Evolutionary conservation across 164 flowering plant genomes (phyloP).

Genomic region (Litsea cubeba): DNA sequence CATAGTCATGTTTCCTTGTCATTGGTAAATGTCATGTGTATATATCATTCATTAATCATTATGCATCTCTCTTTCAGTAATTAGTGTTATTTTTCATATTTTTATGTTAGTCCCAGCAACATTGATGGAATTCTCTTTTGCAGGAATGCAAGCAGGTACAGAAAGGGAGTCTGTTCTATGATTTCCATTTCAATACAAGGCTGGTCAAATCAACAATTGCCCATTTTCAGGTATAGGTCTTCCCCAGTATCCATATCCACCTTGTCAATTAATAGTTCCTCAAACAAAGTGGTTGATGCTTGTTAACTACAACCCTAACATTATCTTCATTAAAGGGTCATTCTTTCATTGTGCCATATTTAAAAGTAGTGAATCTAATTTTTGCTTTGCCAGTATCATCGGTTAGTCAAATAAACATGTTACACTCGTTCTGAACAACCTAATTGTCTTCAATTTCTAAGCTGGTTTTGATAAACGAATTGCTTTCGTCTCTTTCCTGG

Average conservation of each 20-base stretch:
- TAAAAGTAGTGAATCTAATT: not conserved
- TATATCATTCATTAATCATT: not conserved
- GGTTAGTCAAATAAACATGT: not conserved
- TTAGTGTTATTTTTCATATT: not conserved
- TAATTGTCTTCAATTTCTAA: not conserved
- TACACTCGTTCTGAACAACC: no score
- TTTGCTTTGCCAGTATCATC: not conserved
- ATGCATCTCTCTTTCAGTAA: not conserved
- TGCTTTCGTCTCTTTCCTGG: not conserved
- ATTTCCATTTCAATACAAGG: constrained; percentile 88
- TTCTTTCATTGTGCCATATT: not conserved
- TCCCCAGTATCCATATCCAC: not conserved
- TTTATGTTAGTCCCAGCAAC: not conserved
- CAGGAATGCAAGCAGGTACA: constrained; percentile 73
- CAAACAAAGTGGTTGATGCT: not conserved
- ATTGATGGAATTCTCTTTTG: not conserved
- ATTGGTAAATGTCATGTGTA: not conserved
- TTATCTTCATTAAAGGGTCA: not conserved
- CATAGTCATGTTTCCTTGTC: not conserved
- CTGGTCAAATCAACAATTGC: constrained; percentile 85
- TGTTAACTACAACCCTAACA: not conserved
- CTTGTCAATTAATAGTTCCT: not conserved
- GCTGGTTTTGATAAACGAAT: not conserved
- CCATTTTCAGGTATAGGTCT: constrained; percentile 86
- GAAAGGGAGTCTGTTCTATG: constrained; percentile 64